Evolutionary conservation across 1,139 yeast species (phyloP), one percentile per base, ranked within the genome.

Genomic region (Saccharomycopsis phalli): DNA sequence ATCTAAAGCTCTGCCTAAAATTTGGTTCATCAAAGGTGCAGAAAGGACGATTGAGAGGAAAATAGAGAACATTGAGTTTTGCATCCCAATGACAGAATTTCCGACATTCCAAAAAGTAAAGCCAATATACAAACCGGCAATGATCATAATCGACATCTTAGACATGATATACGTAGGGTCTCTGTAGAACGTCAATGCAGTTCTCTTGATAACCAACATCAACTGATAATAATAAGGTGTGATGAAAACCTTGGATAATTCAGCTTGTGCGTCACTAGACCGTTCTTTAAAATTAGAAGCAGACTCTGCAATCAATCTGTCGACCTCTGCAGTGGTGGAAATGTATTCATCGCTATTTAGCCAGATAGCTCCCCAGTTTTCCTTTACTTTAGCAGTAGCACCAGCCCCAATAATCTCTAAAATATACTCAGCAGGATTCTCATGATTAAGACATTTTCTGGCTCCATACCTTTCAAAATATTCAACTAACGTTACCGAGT

Each of bases 391-490:
- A 5, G 77, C 76, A 50, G 66, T 59, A 4, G 72, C 71, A 68
- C 79, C 80, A 13, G 79, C 80, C 40, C 79, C 80, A 54, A 76
- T 74, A 23, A 70, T 71, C 48, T 74, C 72, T 50, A 74, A 58
- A 55, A 74, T 71, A 61, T 74, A 74, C 54, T 74, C 80, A 10
- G 78, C 76, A 3, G 76, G 76, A 46, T 74, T 71, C 60, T 57
- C 79, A 59, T 50, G 57, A 50, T 40, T 47, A 13, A 66, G 65
- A 60, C 81, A 75, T 45, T 63, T 57, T 46, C 78, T 63, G 35
- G 74, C 71, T 41, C 80, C 79, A 46, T 72, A 61, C 28, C 56
- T 54, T 52, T 74, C 77, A 51, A 75, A 75, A 49, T 75, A 75
- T 33, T 60, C 50, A 37, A 72, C 58, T 47, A 75, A 56, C 3